Base-by-base conservation (phyloP, 2,329 filamentous ascomycete genomes). In the Xylaria digitata region DNA sequence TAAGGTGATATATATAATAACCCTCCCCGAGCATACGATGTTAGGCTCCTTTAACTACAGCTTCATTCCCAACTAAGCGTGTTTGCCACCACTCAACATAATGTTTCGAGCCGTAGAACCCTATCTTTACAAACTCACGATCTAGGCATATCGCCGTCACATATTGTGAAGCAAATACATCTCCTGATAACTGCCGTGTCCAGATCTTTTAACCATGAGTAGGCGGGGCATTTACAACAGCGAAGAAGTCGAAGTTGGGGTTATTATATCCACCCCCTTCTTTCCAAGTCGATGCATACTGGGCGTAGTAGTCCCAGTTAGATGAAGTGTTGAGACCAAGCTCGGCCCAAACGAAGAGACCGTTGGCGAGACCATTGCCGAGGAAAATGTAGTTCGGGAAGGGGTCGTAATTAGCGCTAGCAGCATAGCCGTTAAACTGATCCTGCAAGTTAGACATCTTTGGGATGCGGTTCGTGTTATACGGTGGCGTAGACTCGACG, bases 351-450 rank as follows among this genome's bases (percentile, higher is more conserved):
- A 75, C 71, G 61, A 76, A 75, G 23, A 76, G 54, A 6, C 75
- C 75, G 21, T 72, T 67, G 1, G 42, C 19, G 1, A 76, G 60
- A 30, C 63, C 59, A 19, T 66, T 66, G 32, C 75, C 71, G 5
- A 76, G 71, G 40, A 69, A 52, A 58, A 76, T 78, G 67, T 85
- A 87, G 73, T 87, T 82, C 11, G 85, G 78, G 73, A 87, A 82
- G 0, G 85, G 85, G 65, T 85, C 83, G 65, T 76, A 78, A 30
- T 74, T 70, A 26, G 71, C 49, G 6, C 69, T 76, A 2, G 77
- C 76, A 7, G 75, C 72, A 61, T 76, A 76, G n/a, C 73, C 72
- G 13, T 75, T 77, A 64, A 74, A 78, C 58, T 68, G 61, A 57
- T 79, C 77, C 1, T 8, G 53, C 6, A 74, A 59, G 65, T 77